A percentile compares a stretch with the other conserved stretches of the same genome.
Conservation (phyloP, 2,329 filamentous ascomycete species). For the Drechslerella stenobrocha region DNA sequence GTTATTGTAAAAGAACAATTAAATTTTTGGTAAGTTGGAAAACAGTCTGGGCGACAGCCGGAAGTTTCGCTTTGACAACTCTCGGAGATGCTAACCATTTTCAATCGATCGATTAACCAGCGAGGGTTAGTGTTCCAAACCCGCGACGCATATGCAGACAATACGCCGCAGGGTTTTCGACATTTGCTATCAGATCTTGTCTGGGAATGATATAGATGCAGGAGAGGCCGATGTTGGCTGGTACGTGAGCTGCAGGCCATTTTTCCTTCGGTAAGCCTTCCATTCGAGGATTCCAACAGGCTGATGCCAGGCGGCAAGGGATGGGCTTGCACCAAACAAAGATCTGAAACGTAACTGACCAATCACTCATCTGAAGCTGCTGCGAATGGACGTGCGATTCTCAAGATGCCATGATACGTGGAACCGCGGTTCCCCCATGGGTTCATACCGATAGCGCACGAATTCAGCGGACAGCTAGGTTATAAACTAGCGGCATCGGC, state of each 20-base stretch:
- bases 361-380: background rate
- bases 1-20: no score
- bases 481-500: no score
- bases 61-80: slow-evolving; percentile 21
- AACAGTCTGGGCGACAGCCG: slow-evolving; percentile 8
- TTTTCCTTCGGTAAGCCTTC: no score
- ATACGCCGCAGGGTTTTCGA: no score
- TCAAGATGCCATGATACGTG: background rate
- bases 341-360: slow-evolving; percentile 36
- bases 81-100: slow-evolving; percentile 15
- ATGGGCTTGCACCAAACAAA: slow-evolving; percentile 46
- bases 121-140: slow-evolving; percentile 20
- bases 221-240: no score
- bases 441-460: background rate
- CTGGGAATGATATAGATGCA: no score
- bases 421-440: background rate
- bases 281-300: no score
- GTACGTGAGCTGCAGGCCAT: no score
- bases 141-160: no score
- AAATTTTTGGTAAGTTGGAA: background rate
- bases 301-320: slow-evolving; percentile 3
- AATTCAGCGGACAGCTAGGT: background rate
- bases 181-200: no score
- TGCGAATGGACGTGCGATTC: slow-evolving; percentile 1
- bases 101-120: slow-evolving; percentile 1